Evolutionary conservation across 148 eudicot species (phyloP), one percentile per base, ranked within the genome.

Genomic region (Gaultheria prostrata): DNA sequence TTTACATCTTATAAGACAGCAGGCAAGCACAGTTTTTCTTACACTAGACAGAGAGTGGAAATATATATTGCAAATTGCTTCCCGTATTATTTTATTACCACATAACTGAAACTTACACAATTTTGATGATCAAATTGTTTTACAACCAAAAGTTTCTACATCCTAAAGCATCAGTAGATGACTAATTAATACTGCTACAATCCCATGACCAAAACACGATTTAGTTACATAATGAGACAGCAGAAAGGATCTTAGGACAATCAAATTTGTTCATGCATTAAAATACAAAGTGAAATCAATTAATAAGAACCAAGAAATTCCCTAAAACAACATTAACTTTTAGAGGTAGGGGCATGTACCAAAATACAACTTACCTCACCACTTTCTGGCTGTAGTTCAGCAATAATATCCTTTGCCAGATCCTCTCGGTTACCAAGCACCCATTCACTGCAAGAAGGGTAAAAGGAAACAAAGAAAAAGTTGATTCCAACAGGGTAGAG

Each of bases 371-470:
- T 89, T 90, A 97, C 99, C 99, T 97, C 99, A 48, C 93, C 93
- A 84, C 87, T 88, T 87, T 97, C 97, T 51, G 94, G 89, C 77
- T 88, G 87, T 86, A 96, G 84, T 85, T 97, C 98, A 51, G 94
- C 89, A 78, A 97, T 88, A 77, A 97, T 89, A 89, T 95, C 93
- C 87, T 97, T 97, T 61, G 90, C 98, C 90, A 97, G 87, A 89
- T 97, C 99, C 84, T 97, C 99, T 33, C 98, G 94, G 88, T 93
- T 94, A 83, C 99, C 99, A 46, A 94, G 90, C 84, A 94, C 99
- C 99, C 98, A 97, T 88, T 97, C 97, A 85, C 99, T 97, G 90
- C 92, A 91, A 80, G 72, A 71, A 75, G 12, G 65, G 33, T 50
- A 28, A 82, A 61, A 63, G 70, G 8, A 57, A 65, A 20, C 45